A percentile compares a stretch with the other conserved stretches of the same genome.
These are phyloP conservation scores for Colletotrichum liriopes DNA, from an alignment of 2,329 filamentous ascomycete species.

Conservation along the genomic window DNA sequence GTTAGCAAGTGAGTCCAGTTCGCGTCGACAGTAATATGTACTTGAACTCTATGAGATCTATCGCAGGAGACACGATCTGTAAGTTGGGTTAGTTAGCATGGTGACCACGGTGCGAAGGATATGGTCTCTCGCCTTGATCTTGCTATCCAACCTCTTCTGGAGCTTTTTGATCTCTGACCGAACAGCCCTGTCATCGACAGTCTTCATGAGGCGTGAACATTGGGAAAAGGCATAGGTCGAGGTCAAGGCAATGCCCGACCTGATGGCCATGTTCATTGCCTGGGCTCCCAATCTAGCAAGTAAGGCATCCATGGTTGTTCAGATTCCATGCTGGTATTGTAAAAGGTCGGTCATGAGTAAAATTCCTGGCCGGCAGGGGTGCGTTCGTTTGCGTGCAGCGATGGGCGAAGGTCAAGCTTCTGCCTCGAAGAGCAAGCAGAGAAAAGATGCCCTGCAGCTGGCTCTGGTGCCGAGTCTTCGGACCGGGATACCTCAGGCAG, in stretches of 20 bases:
- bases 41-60: slow-evolving; percentile 94
- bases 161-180: slow-evolving; percentile 78
- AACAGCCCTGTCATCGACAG: slow-evolving; percentile 79
- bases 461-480: not conserved
- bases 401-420: not conserved
- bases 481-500: slow-evolving; percentile 35
- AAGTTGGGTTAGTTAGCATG: slow-evolving; percentile 25
- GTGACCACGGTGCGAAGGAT: not conserved
- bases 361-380: slow-evolving; percentile 9
- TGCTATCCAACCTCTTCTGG: slow-evolving; percentile 83
- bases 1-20: slow-evolving; percentile 41
- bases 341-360: not conserved
- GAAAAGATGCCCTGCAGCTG: slow-evolving; percentile 4
- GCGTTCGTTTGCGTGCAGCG: not conserved
- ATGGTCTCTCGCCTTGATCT: slow-evolving; percentile 78
- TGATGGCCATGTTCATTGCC: slow-evolving; percentile 93
- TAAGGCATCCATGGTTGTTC: slow-evolving; percentile 78
- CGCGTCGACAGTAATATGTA: slow-evolving; percentile 54
- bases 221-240: slow-evolving; percentile 89
- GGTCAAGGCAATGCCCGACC: slow-evolving; percentile 88
- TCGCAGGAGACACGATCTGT: slow-evolving; percentile 88
- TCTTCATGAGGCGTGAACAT: slow-evolving; percentile 83
- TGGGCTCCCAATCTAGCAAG: slow-evolving; percentile 72
- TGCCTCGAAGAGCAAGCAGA: not conserved
- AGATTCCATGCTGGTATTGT: slow-evolving; percentile 31